Conservation (phyloP, 495 filamentous ascomycete species). For the Lentithecium fluviatile region DNA sequence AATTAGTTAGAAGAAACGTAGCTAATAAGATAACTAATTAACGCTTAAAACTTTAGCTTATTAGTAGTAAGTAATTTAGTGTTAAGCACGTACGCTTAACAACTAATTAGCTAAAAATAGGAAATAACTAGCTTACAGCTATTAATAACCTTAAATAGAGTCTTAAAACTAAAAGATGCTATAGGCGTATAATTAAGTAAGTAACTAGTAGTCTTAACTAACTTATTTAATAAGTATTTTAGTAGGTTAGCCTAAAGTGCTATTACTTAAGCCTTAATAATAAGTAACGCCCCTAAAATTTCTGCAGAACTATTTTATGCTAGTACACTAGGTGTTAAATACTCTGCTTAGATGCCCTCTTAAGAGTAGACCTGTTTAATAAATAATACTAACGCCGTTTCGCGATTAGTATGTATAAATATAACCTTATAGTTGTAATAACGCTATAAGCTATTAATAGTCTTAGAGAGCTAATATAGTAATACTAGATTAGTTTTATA, state of each 20-base stretch:
- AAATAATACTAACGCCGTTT: no score
- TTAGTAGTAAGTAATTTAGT: no score
- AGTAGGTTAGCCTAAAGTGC: not conserved
- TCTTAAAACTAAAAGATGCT: constrained; percentile 14
- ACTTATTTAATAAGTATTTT: constrained; percentile 6
- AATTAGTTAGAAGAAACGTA: constrained; percentile 25
- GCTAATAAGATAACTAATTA: constrained; percentile 24
- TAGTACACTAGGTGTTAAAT: not conserved
- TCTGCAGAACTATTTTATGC: not conserved
- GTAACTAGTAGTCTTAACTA: constrained; percentile 3
- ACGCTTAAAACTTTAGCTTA: constrained; percentile 18
- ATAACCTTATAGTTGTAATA: no score
- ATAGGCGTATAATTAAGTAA: constrained; percentile 30
- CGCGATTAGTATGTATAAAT: no score
- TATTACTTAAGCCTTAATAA: no score
- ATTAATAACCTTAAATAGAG: constrained; percentile 15
- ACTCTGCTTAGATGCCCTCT: no score
- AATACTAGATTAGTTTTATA: no score
- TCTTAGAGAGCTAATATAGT: no score
- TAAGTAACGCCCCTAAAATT: no score
- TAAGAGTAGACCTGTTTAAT: no score
- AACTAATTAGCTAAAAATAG: constrained; percentile 8
- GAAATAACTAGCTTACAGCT: constrained; percentile 3
- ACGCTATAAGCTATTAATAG: no score
- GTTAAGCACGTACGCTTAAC: no score